Base-by-base conservation (phyloP, 306 rosid species). In the Rosa lucieae region DNA sequence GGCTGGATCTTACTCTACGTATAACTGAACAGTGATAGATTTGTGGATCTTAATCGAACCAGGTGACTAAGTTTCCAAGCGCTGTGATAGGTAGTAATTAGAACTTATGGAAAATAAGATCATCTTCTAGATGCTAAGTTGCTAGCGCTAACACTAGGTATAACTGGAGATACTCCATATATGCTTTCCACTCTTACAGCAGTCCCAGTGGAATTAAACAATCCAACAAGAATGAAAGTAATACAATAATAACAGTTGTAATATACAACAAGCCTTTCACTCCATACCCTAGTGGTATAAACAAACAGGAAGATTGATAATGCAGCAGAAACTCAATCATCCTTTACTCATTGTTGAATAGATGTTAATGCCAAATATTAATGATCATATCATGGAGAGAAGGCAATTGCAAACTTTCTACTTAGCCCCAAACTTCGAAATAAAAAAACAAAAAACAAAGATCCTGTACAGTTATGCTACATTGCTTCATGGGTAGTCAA, bases 321-420 rank as follows among this genome's bases (percentile, higher is more conserved):
- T 58, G 32, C 10, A 26, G 56, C 69, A 23, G 18, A 59, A 74
- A 11, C 42, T 21, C 13, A 26, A 66, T 15, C 69, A 51, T 21
- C 72, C 59, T 67, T 42, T 17, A 49, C n/a, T 12, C 43, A 6
- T 10, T 11, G 6, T 12, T 18, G 37, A 48, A 47, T 13, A 67
- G 73, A 39, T 23, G 39, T 17, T 2, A 35, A 77, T 4, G 21
- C 13, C 21, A 26, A 70, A 8, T 12, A 29, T 32, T 23, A 53
- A 42, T 39, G 13, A 29, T 14, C 69, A 43, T 39, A 13, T 26
- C 18, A 23, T 18, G 5, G 37, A 2, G 37, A 1, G 15, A 46
- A 29, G 18, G 11, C n/a, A 49, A 49, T 52, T 21, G 65, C 65
- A 21, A 58, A 1, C 52, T 79, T 69, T 13, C 68, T 13, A 84